Evolutionary conservation across 495 filamentous ascomycete species (phyloP).

Genomic region (Acidomyces sp.): DNA sequence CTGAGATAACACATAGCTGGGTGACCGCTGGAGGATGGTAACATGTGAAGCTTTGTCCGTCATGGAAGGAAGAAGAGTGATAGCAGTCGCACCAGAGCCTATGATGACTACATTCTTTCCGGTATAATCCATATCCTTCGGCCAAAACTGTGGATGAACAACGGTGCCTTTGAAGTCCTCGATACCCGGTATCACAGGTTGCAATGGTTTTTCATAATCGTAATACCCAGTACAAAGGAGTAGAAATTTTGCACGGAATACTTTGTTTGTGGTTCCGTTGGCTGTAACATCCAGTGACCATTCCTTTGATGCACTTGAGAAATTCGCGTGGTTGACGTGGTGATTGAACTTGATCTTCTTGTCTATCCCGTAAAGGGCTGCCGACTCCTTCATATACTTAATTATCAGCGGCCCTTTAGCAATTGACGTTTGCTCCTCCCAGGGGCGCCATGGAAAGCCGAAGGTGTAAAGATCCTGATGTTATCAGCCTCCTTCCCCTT

Average conservation of each 20-base stretch:
- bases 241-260: conserved; percentile 41
- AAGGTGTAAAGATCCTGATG: conserved; percentile 46
- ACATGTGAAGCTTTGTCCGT: conserved; percentile 37
- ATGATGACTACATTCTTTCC: conserved; percentile 42
- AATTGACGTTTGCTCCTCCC: conserved; percentile 45
- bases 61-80: conserved; percentile 42
- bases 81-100: conserved; percentile 44
- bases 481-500: neutral
- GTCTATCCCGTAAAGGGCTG: conserved; percentile 47
- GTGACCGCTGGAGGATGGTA: conserved; percentile 47
- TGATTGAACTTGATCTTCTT: conserved; percentile 47
- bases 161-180: conserved; percentile 42
- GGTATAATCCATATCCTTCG: conserved; percentile 35
- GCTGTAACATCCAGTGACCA: conserved; percentile 49
- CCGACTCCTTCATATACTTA: conserved; percentile 49
- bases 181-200: conserved; percentile 45
- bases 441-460: conserved; percentile 56
- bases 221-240: conserved; percentile 57
- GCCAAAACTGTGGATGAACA: conserved; percentile 55
- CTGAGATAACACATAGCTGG: conserved; percentile 43
- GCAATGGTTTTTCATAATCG: conserved; percentile 46
- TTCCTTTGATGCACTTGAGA: conserved; percentile 43
- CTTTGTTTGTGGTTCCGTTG: conserved; percentile 33
- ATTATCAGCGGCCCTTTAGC: conserved; percentile 46
- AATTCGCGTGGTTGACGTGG: conserved; percentile 41